Conservation (phyloP, 148 eudicot genomes). For the Rheum nobile region DNA sequence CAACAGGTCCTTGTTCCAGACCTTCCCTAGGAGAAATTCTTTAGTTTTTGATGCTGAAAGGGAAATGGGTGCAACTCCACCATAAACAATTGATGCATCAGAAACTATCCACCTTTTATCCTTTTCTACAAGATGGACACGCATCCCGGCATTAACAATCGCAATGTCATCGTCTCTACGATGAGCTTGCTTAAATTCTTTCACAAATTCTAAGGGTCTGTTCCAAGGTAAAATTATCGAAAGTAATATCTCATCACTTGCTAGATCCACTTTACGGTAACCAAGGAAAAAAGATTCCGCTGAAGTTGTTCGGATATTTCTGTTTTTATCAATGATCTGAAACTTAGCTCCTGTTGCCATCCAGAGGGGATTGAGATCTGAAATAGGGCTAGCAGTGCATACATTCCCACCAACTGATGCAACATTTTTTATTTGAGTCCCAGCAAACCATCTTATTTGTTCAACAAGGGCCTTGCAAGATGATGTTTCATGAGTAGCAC, state of each 20-base stretch:
- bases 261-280: constrained; percentile 83
- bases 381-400: constrained; percentile 97
- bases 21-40: constrained; percentile 52
- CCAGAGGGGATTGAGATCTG: constrained; percentile 97
- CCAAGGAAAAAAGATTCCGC: constrained; percentile 90
- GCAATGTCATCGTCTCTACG: constrained; percentile 99
- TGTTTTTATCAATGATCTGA: constrained; percentile 54
- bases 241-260: constrained; percentile 62
- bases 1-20: constrained; percentile 66
- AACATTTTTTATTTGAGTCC: constrained; percentile 92
- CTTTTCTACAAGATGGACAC: constrained; percentile 60
- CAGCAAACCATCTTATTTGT: constrained; percentile 97
- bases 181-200: constrained; percentile 96
- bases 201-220: constrained; percentile 60
- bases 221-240: constrained; percentile 89
- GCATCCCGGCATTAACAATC: constrained; percentile 94
- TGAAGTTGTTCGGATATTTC: constrained; percentile 43
- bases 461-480: constrained; percentile 75
- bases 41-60: constrained; percentile 53
- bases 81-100: constrained; percentile 87
- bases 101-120: constrained; percentile 62
- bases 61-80: constrained; percentile 90
- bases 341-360: constrained; percentile 89
- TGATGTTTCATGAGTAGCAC: constrained; percentile 51
- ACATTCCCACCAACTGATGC: constrained; percentile 97